phyloP scores from a whole-genome alignment of 2,329 filamentous ascomycete species.

The Neonectria coccinea region DNA sequence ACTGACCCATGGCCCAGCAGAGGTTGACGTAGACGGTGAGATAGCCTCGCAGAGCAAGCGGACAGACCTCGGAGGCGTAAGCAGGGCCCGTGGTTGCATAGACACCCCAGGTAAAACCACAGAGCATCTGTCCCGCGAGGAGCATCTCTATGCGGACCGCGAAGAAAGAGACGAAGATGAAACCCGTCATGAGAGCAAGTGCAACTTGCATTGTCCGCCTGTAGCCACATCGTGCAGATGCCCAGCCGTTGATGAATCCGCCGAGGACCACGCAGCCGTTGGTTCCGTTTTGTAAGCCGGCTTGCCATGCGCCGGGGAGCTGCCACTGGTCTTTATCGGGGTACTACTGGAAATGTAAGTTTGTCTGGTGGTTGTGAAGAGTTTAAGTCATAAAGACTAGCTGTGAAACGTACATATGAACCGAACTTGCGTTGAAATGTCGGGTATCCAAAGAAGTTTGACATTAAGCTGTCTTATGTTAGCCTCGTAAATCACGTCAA shows the following conservation, averaged over 20 bases:
- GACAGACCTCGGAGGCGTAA: slow-evolving; percentile 59
- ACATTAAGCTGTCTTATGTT: background rate
- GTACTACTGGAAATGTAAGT: slow-evolving; percentile 24
- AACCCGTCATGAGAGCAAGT: slow-evolving; percentile 46
- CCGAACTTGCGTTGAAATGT: background rate
- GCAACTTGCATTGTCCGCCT: slow-evolving; percentile 65
- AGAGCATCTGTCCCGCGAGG: slow-evolving; percentile 59
- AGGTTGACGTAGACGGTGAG: slow-evolving; percentile 58
- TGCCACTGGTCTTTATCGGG: slow-evolving; percentile 37
- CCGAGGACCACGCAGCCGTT: slow-evolving; percentile 37
- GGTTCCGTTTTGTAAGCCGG: slow-evolving; percentile 29
- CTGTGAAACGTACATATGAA: background rate
- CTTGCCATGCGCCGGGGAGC: slow-evolving; percentile 36
- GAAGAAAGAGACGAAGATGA: slow-evolving; percentile 51
- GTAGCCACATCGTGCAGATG: slow-evolving; percentile 37
- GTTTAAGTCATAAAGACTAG: background rate
- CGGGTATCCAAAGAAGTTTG: background rate
- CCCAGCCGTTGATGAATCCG: slow-evolving; percentile 40
- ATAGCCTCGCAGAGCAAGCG: slow-evolving; percentile 54
- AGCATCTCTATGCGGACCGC: slow-evolving; percentile 53
- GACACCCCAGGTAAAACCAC: slow-evolving; percentile 57
- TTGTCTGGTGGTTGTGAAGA: background rate
- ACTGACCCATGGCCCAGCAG: slow-evolving; percentile 57
- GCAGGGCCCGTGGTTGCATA: slow-evolving; percentile 57
- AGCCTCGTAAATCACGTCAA: background rate